Base-by-base conservation (phyloP, 805 yeast species). In the Cyberlindnera mrakii region DNA sequence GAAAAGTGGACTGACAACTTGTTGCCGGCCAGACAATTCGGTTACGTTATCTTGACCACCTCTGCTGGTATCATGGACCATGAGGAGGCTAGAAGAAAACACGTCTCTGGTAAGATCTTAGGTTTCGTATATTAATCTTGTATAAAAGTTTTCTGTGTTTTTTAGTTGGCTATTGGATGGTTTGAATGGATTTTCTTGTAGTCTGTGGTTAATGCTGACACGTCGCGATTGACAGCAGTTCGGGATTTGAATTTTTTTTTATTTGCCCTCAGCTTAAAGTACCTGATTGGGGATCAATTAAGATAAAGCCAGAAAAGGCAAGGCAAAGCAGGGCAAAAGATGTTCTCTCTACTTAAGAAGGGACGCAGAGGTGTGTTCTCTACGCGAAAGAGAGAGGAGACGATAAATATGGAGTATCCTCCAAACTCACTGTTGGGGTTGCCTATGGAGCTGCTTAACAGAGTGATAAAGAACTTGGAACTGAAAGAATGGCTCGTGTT, bases 31-130 rank as follows among this genome's bases (percentile, higher is more conserved):
- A 88, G 98, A 85, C 98, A 90, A 77, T 91, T 90, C 68, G 98
- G 98, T 78, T 89, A 74, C 84, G 90, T 90, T 68, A 86, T 90
- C 74, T 82, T 90, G 71, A 91, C 98, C 76, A 90, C 98, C 64
- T 91, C 97, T 65, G 96, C 97, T 64, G 98, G 98, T 78, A 90
- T 90, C 66, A 89, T 90, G 96, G 97, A 91, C 82, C 98, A 90
- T 80, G 97, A 91, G 81, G 97, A 90, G 80, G 98, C 98, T 67
- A 87, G 96, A 84, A 85, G 97, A 83, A 91, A 90, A 87, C 97
- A 90, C 79, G 97, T 90, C 63, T 88, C 96, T 62, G 98, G 98
- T 75, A 90, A 90, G 83, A 85, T 90, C 75, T 85, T 90, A 69
- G 98, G 97, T 70, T 90, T 87, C 80, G 96, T 90, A 58, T 90